Conservation (phyloP, 192 early-diverging fungal species). For the Lobosporangium transversale region DNA sequence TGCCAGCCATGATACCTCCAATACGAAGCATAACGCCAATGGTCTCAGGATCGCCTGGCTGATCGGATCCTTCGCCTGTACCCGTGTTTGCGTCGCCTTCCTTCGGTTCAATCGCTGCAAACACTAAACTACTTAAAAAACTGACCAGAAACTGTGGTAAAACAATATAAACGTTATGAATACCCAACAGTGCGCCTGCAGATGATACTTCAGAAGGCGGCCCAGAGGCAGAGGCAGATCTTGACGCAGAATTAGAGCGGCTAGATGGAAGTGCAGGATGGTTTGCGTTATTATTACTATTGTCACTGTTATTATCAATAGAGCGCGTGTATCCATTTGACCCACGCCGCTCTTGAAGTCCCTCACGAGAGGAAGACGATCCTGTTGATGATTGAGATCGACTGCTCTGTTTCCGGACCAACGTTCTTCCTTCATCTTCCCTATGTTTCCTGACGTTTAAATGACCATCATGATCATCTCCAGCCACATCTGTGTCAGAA, state of each 20-base stretch:
- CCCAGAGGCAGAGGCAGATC: background rate
- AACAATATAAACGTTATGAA: slow-evolving; percentile 96
- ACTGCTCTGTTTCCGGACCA: slow-evolving; percentile 5
- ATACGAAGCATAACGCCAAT: slow-evolving; percentile 67
- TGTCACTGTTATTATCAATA: too few species aligned
- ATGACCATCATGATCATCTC: background rate
- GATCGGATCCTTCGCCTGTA: background rate
- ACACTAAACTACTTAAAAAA: slow-evolving; percentile 83
- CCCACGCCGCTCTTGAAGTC: too few species aligned
- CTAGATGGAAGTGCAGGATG: slow-evolving; percentile 9
- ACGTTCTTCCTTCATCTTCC: slow-evolving; percentile 13
- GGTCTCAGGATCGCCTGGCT: slow-evolving; percentile 41
- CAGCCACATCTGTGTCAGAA: slow-evolving; percentile 13
- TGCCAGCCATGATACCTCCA: slow-evolving; percentile 65
- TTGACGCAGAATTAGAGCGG: background rate
- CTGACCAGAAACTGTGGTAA: slow-evolving; percentile 92
- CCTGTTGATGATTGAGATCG: slow-evolving; percentile 4
- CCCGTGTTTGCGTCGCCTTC: background rate
- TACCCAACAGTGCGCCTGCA: slow-evolving; percentile 84
- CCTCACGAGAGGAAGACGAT: background rate
- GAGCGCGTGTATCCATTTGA: too few species aligned
- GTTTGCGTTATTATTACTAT: background rate
- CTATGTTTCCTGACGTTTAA: background rate
- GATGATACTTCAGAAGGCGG: slow-evolving; percentile 48
- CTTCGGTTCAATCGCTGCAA: slow-evolving; percentile 73